Conservation (phyloP, 2,329 filamentous ascomycete species). For the Colletotrichum tanaceti region DNA sequence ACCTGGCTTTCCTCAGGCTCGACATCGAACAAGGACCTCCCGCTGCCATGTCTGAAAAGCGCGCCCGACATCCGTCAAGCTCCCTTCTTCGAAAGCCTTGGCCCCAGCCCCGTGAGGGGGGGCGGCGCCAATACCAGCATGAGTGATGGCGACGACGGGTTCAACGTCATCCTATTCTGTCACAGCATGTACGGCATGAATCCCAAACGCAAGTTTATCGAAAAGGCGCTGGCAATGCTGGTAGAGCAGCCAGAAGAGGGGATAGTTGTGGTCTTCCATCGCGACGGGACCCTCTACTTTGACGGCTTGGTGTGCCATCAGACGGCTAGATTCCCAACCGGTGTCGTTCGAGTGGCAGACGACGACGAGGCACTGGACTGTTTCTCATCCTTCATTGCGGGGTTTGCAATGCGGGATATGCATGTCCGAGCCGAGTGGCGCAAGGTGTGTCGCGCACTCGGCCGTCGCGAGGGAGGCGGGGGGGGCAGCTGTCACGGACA, state of each 20-base stretch:
- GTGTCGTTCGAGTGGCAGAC: conserved; percentile 56
- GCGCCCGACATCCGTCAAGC: conserved; percentile 52
- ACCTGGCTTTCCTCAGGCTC: conserved; percentile 56
- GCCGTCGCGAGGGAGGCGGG: conserved; percentile 54
- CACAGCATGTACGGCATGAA: conserved; percentile 73
- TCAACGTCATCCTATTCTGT: conserved; percentile 69
- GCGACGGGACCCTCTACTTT: conserved; percentile 56
- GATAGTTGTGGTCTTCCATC: conserved; percentile 67
- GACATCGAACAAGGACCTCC: conserved; percentile 45
- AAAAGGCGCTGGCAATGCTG: conserved; percentile 61
- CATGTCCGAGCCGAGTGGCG: conserved; percentile 59
- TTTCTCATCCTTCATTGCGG: conserved; percentile 66
- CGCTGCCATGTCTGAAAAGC: conserved; percentile 56
- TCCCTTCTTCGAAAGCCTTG: conserved; percentile 57
- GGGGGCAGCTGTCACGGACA: conserved; percentile 46
- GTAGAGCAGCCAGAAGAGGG: conserved; percentile 51
- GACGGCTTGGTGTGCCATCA: conserved; percentile 61
- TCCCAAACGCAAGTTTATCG: conserved; percentile 58
- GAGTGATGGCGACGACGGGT: conserved; percentile 52
- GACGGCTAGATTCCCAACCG: conserved; percentile 60
- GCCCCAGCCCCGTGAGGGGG: conserved; percentile 41
- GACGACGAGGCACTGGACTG: conserved; percentile 58
- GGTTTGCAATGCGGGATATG: conserved; percentile 52
- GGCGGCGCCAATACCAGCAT: conserved; percentile 32
- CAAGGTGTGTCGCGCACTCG: conserved; percentile 61